A percentile compares a stretch with the other conserved stretches of the same genome.
phyloP scores from a whole-genome alignment of 106 monocot species.

The Dactylorhiza incarnata region DNA sequence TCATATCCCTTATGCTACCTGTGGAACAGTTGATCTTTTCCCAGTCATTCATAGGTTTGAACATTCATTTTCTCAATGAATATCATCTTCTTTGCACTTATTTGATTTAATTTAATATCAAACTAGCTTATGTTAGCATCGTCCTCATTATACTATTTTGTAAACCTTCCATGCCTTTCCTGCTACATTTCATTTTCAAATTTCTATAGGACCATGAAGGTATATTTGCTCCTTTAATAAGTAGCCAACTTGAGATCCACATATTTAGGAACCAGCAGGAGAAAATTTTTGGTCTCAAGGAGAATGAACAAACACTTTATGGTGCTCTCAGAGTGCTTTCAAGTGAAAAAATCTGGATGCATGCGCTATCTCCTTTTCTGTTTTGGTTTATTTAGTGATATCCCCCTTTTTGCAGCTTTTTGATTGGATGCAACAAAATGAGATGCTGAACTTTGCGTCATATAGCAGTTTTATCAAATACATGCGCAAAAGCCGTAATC shows the following conservation, averaged over 20 bases:
- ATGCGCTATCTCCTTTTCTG: not conserved
- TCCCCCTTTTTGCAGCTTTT: conserved; percentile 62
- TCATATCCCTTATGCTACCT: not conserved
- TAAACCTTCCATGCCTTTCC: not conserved
- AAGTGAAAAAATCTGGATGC: not conserved
- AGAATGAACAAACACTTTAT: not conserved
- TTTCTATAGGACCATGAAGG: not conserved
- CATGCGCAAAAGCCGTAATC: conserved; percentile 70
- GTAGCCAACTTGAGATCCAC: not conserved
- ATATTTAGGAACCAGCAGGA: not conserved
- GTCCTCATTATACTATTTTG: not conserved
- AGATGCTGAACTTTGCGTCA: conserved; percentile 55
- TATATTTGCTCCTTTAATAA: not conserved
- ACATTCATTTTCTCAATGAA: not conserved
- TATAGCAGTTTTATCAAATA: conserved; percentile 90
- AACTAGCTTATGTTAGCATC: not conserved
- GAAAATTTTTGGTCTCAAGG: not conserved
- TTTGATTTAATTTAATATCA: not conserved
- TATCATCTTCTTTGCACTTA: not conserved
- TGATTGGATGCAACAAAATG: conserved; percentile 74
- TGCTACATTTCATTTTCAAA: not conserved
- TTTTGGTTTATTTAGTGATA: conserved; percentile 4
- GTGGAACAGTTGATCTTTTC: not conserved
- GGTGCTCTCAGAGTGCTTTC: not conserved
- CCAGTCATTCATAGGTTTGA: not conserved